Percentiles rank a stretch among this genome's conserved stretches.
phyloP scores from a whole-genome alignment of 78 protist species.

The Isochrysis galbana region DNA sequence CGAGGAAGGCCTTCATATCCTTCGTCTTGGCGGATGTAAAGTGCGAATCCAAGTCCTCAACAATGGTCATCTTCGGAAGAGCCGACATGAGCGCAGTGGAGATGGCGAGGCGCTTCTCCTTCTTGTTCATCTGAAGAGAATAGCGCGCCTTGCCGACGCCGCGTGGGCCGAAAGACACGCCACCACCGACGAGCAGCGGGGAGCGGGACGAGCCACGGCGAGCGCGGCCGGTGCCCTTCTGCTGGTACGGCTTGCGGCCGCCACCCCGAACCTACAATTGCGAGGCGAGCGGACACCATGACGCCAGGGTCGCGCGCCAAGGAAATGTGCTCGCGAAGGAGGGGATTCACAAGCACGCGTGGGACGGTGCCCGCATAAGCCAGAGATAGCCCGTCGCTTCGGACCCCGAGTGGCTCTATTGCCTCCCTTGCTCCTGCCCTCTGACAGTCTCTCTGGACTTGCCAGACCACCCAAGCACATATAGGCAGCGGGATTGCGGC shows the following conservation, averaged over 20 bases:
- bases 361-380: no score
- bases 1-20: constrained; percentile 15
- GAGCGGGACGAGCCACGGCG: constrained; percentile 46
- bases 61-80: not conserved
- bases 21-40: not conserved
- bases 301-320: no score
- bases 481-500: no score
- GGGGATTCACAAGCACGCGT: no score
- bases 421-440: no score
- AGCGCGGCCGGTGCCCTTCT: constrained; percentile 52
- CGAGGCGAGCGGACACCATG: no score
- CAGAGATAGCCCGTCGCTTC: no score
- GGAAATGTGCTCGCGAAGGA: no score
- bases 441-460: no score
- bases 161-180: constrained; percentile 35
- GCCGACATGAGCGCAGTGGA: constrained; percentile 28
- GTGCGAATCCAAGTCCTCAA: not conserved
- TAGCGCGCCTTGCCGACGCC: not conserved
- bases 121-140: not conserved
- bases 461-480: no score
- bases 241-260: constrained; percentile 32
- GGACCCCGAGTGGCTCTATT: no score
- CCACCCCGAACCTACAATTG: constrained; percentile 49
- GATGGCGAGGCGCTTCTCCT: constrained; percentile 20
- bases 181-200: constrained; percentile 44